These are phyloP conservation scores for Silene coronaria DNA, from an alignment of 179 eudicot species.

Conservation along the genomic window DNA sequence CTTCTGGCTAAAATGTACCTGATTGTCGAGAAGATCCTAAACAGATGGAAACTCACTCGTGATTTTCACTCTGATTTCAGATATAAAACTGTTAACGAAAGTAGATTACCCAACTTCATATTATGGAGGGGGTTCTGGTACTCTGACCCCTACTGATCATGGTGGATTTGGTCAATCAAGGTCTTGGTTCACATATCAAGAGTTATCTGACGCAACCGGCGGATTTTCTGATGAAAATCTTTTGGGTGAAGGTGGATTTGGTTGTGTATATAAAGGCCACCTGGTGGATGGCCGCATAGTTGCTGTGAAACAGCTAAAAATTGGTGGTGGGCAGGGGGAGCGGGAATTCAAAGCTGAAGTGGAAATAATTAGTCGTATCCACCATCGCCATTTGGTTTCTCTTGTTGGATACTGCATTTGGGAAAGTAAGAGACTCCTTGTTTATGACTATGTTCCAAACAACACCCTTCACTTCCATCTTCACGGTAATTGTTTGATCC, in stretches of 20 bases:
- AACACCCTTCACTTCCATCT: constrained; percentile 78
- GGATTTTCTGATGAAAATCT: constrained; percentile 71
- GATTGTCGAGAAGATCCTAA: too few species aligned
- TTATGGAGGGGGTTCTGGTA: constrained; percentile 39
- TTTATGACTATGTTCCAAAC: constrained; percentile 79
- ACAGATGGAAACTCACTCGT: neutral
- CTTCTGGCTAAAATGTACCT: too few species aligned
- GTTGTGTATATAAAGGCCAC: constrained; percentile 72
- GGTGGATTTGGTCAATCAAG: constrained; percentile 64
- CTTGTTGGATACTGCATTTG: constrained; percentile 80
- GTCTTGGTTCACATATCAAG: constrained; percentile 68
- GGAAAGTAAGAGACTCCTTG: constrained; percentile 67
- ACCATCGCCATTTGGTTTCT: constrained; percentile 90
- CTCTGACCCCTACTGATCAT: constrained; percentile 42
- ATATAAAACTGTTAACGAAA: constrained; percentile 48
- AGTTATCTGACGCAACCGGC: constrained; percentile 60
- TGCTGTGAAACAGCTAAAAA: constrained; percentile 85
- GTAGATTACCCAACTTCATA: constrained; percentile 31
- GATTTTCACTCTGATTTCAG: constrained; percentile 31
- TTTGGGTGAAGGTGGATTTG: constrained; percentile 95
- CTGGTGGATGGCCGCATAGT: constrained; percentile 68
- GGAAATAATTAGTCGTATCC: constrained; percentile 83
- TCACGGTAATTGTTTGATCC: constrained; percentile 51
- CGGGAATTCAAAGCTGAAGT: constrained; percentile 92
- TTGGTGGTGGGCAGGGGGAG: constrained; percentile 86